Base-by-base conservation (phyloP, 108 stramenopile species). In the Fragilaria crotonensis region DNA sequence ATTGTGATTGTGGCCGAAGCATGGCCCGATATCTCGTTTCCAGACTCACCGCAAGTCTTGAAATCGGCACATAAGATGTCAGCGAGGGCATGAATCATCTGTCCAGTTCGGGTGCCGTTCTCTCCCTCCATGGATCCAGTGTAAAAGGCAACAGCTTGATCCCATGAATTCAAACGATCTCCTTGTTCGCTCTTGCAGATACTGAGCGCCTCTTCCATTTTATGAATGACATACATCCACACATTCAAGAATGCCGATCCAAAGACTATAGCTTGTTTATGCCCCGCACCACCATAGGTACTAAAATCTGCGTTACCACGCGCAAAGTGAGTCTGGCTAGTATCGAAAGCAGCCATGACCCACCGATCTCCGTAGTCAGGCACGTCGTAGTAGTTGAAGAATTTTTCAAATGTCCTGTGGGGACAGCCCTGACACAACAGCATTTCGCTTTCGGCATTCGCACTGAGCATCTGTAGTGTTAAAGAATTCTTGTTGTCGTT, bases 61-160 rank as follows among this genome's bases (percentile, higher is more conserved):
- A 46, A 78, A 25, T 78, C 59, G 25, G 3, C 17, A 32, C 73
- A 78, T 17, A 75, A 66, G 52, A 71, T 73, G 54, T 82, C 71
- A 25, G 73, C 75, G 27, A 78, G 64, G 20, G 61, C 51, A 49
- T 76, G 60, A 4, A 78, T 19, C 26, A 79, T 30, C 14, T 70
- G 32, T 22, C 81, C 81, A 9, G 33, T 47, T 11, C 36, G 11
- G 25, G 27, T 28, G 4, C 54, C 67, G 27, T 73, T 64, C 45
- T 61, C 52, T 25, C 60, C 67, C 52, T 70, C 61, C 11, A 78
- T 20, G 29, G 71, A 73, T 27, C 85, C 85, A 30, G 80, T 68
- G 56, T 75, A 87, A 57, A 81, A 81, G 33, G 71, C 71, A 1
- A 84, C 82, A 28, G 77, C 77, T 56, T 76, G 72, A 57, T 87